A percentile compares a stretch with the other conserved stretches of the same genome.
Evolutionary conservation across 2,329 filamentous ascomycete species (phyloP).

Genomic region (Dactylellina sp.): DNA sequence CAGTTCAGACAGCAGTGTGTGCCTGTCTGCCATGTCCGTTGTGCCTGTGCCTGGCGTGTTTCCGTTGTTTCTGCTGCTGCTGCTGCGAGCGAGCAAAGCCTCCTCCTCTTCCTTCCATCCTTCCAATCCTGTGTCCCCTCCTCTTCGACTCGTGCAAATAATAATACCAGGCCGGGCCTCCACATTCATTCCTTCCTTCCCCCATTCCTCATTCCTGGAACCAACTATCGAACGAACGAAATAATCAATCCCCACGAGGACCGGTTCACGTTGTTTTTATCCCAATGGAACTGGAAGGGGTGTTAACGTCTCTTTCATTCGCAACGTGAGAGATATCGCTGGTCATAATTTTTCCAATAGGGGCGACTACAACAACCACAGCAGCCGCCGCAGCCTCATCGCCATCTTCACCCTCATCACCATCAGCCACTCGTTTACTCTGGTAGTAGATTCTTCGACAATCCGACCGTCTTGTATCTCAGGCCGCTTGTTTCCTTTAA

Average conservation of each 20-base stretch:
- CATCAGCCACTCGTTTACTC: constrained; percentile 40
- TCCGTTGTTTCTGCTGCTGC: neutral
- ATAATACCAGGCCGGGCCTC: neutral
- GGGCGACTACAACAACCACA: neutral
- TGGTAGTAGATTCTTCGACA: constrained; percentile 30
- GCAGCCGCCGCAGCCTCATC: neutral
- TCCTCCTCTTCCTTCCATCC: constrained; percentile 1
- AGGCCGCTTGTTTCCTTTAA: neutral
- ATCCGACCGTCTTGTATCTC: neutral
- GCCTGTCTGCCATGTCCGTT: too few relatives aligned
- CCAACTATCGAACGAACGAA: neutral
- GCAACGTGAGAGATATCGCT: neutral
- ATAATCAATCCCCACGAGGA: neutral
- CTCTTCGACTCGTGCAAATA: neutral
- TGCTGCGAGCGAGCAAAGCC: neutral
- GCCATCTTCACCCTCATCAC: neutral
- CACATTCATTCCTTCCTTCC: neutral
- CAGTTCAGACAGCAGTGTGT: too few relatives aligned
- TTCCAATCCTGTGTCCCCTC: neutral
- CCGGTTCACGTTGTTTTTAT: neutral
- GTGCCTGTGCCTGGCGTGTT: neutral
- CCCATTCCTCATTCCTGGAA: constrained; percentile 6
- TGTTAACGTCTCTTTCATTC: constrained; percentile 28
- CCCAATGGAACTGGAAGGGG: constrained; percentile 22
- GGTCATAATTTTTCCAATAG: too few relatives aligned